Conservation (phyloP, 148 eudicot genomes). For the Rhododendron molle region DNA sequence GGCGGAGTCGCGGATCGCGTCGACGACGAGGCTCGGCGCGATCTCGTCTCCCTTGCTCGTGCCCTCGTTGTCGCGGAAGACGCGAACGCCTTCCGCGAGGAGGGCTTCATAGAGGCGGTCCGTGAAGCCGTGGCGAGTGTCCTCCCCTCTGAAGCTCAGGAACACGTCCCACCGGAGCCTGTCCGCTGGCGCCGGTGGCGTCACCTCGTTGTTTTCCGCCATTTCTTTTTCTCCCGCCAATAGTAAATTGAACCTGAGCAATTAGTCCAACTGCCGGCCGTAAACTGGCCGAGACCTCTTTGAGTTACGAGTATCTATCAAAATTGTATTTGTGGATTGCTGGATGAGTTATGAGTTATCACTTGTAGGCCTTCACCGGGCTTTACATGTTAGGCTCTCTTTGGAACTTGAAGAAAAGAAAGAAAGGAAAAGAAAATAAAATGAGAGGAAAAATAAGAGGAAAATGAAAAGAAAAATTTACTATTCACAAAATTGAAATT, state of each 20-base stretch:
- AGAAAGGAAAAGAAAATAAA: no score
- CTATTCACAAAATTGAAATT: no score
- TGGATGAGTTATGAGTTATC: neutral
- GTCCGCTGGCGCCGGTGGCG: neutral
- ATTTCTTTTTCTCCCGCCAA: neutral
- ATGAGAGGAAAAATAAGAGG: no score
- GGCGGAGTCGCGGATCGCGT: constrained; percentile 43
- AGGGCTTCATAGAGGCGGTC: constrained; percentile 13
- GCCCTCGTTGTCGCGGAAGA: constrained; percentile 26
- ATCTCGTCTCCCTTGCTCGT: constrained; percentile 32
- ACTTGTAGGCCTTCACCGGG: neutral
- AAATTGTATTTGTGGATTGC: neutral
- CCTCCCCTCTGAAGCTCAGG: constrained; percentile 39
- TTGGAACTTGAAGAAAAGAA: no score
- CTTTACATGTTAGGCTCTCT: no score
- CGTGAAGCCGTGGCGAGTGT: constrained; percentile 34
- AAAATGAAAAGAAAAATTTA: no score
- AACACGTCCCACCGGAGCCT: constrained; percentile 45
- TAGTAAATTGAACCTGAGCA: no score
- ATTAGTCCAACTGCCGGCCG: no score
- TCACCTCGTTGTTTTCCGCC: neutral
- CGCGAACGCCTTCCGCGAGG: constrained; percentile 15
- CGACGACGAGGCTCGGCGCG: constrained; percentile 16
- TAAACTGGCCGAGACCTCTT: no score
- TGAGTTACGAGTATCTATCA: neutral